These are phyloP conservation scores for Omphalotus olearius DNA, from an alignment of 1,284 basidiomycete genomes.

Conservation along the genomic window DNA sequence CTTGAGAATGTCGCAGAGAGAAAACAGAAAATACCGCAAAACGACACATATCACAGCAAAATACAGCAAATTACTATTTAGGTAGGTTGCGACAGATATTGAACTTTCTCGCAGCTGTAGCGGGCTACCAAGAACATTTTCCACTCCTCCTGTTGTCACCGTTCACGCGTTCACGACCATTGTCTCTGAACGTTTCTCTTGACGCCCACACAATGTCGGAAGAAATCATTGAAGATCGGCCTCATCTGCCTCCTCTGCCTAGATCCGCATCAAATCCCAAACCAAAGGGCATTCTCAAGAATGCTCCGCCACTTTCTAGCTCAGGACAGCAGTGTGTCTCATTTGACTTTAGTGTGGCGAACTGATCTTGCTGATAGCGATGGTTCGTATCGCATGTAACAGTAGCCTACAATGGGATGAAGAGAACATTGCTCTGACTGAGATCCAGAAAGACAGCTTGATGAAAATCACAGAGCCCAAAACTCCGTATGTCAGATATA, in stretches of 20 bases:
- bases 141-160: neutral
- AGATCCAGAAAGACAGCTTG: conserved; percentile 87
- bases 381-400: conserved; percentile 8
- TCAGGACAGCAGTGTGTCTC: conserved; percentile 43
- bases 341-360: neutral
- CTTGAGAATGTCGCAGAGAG: too few relatives aligned
- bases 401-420: conserved; percentile 86
- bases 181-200: neutral
- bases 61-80: too few relatives aligned
- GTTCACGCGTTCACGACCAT: neutral
- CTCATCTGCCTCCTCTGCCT: conserved; percentile 36
- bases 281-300: conserved; percentile 84
- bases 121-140: neutral
- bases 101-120: neutral
- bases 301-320: conserved; percentile 48
- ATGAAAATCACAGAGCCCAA: conserved; percentile 98
- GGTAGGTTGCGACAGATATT: neutral
- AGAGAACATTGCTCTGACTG: conserved; percentile 84
- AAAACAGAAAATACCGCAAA: too few relatives aligned
- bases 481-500: conserved; percentile 92
- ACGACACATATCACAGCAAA: too few relatives aligned
- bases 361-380: conserved; percentile 6
- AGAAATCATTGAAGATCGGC: conserved; percentile 35
- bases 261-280: conserved; percentile 61
- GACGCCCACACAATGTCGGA: conserved; percentile 28